Base-by-base conservation (phyloP, 768 basidiomycete genomes). In the Termitomyces sp. region DNA sequence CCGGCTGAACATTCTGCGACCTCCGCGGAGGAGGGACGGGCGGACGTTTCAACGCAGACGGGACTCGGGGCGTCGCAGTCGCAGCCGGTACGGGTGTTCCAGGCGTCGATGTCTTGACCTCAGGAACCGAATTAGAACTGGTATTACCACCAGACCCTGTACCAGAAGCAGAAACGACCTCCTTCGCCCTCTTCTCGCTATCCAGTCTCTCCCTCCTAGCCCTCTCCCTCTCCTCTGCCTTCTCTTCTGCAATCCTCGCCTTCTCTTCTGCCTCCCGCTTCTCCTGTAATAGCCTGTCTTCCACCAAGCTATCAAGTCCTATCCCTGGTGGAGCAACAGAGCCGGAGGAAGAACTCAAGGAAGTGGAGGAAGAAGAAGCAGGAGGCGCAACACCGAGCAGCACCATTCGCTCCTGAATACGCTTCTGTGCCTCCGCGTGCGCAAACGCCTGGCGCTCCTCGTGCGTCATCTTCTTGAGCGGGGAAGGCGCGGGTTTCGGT, bases 201-300 rank as follows among this genome's bases (percentile, higher is more conserved):
- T 89, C 90, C 39, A 98, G 68, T 51, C 91, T 77, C 62, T 90
- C 88, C 61, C 75, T 79, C 46, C 96, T 79, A 42, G 82, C 69
- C 49, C 79, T 78, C 65, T 94, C 92, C 56, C 94, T 78, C 59
- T 90, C 90, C 62, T 88, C 88, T 2, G 89, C 88, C 63, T 90
- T 86, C 60, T 79, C 80, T 69, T 97, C 94, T 0, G 93, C 94
- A 48, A 79, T 74, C 56, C 77, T 80, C 0, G 82, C 83, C 69
- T 90, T 92, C 68, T 92, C 90, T 61, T 94, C 94, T 0, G 95
- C 95, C 67, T 97, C 96, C 67, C 82, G 86, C 76, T 88, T 90
- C 66, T 98, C 96, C 63, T 85, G 79, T 37, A 83, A 86, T 5
- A 98, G 79, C 10, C 95, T 77, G 62, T 94, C 90, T 67, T 93